Percentiles rank a stretch among this genome's conserved stretches.
Conservation (phyloP, 179 eudicot species). For the Vitellaria paradoxa region DNA sequence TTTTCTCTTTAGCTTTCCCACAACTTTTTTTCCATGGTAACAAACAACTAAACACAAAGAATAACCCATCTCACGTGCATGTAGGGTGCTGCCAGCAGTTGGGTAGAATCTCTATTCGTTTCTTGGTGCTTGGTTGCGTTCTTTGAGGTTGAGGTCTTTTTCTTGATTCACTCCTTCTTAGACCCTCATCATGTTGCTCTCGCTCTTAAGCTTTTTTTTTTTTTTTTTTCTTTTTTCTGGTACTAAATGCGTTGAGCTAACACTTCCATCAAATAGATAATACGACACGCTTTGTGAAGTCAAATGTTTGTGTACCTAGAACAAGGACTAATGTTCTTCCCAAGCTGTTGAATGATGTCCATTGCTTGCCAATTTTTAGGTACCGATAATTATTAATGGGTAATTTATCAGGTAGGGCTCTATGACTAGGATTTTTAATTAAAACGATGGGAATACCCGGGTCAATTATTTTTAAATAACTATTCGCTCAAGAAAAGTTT, state of each 20-base stretch:
- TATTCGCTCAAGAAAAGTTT: too few relatives aligned
- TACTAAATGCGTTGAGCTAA: constrained; percentile 3
- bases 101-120: constrained; percentile 8
- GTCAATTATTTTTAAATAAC: too few relatives aligned
- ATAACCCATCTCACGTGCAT: constrained; percentile 8
- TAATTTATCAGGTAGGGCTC: too few relatives aligned
- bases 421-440: too few relatives aligned
- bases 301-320: background rate
- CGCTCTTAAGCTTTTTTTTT: background rate
- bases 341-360: constrained; percentile 4
- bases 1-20: background rate
- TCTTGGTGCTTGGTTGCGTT: constrained; percentile 15
- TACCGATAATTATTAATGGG: too few relatives aligned
- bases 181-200: background rate
- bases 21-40: background rate
- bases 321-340: constrained; percentile 14
- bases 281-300: background rate
- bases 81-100: background rate
- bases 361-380: constrained; percentile 12
- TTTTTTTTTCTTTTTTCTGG: background rate
- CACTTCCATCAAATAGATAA: constrained; percentile 4
- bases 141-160: constrained; percentile 6
- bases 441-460: too few relatives aligned
- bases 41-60: background rate
- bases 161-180: background rate